A percentile compares a stretch with the other conserved stretches of the same genome.
Conservation (phyloP, 139 green algal genomes). For the Astrephomene gubernaculifera region DNA sequence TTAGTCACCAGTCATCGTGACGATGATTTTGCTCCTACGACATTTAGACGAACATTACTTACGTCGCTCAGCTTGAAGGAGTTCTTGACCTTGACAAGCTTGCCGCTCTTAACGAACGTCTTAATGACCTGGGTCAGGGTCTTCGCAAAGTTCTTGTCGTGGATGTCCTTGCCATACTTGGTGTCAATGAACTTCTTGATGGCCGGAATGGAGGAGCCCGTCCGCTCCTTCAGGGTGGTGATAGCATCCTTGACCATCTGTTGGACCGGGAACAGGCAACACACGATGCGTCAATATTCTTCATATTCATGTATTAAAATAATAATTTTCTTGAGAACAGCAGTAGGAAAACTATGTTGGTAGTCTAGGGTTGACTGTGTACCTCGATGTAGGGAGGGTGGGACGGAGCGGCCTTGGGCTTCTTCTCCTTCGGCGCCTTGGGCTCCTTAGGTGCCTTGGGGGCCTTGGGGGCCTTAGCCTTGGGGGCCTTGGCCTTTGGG, state of each 20-base stretch:
- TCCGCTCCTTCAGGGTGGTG: conserved; percentile 81
- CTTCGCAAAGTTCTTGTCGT: conserved; percentile 71
- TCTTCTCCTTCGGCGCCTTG: conserved; percentile 43
- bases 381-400: conserved; percentile 59
- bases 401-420: conserved; percentile 44
- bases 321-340: no score
- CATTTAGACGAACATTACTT: neutral
- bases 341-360: no score
- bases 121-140: conserved; percentile 62
- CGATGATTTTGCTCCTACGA: no score
- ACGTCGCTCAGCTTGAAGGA: conserved; percentile 79
- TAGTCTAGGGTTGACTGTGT: no score
- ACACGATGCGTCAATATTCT: no score
- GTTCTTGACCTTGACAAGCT: conserved; percentile 83
- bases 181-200: conserved; percentile 86
- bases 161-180: conserved; percentile 67
- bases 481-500: conserved; percentile 16
- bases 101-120: conserved; percentile 62
- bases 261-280: no score
- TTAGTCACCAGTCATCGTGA: neutral
- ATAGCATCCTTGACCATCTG: conserved; percentile 81
- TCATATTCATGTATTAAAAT: no score
- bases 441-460: conserved; percentile 10
- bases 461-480: conserved; percentile 23
- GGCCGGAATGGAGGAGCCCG: conserved; percentile 72